Percentiles rank a stretch among this genome's conserved stretches.
These are phyloP conservation scores for Immersiporthe knoxdaviesiana DNA, from an alignment of 2,329 filamentous ascomycete genomes.

Conservation along the genomic window DNA sequence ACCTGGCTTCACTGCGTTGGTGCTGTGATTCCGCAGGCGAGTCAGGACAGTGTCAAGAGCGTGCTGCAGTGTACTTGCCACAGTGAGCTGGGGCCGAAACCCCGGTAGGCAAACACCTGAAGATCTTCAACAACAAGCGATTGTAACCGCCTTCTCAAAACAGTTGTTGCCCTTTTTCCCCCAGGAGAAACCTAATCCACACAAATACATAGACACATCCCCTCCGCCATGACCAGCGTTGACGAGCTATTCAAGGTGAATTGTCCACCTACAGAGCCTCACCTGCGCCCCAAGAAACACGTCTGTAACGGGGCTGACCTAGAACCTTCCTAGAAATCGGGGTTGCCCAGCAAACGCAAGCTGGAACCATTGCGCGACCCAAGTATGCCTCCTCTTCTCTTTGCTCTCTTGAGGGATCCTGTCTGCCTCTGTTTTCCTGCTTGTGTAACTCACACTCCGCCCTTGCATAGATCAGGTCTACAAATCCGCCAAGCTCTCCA, in stretches of 20 bases:
- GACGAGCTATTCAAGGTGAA: conserved; percentile 62
- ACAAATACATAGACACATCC: neutral
- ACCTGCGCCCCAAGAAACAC: neutral
- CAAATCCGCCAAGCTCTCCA: conserved; percentile 61
- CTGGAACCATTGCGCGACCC: conserved; percentile 64
- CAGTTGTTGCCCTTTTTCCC: neutral
- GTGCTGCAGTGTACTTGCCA: neutral
- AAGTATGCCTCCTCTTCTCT: conserved; percentile 49
- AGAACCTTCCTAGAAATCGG: conserved; percentile 42
- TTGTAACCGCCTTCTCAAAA: neutral
- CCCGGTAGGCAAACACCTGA: conserved; percentile 17
- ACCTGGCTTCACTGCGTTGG: neutral
- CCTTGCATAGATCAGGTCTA: conserved; percentile 59
- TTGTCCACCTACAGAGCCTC: conserved; percentile 15
- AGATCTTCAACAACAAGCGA: neutral
- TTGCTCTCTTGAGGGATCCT: conserved; percentile 9
- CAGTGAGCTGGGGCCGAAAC: neutral
- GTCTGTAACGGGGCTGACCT: conserved; percentile 28
- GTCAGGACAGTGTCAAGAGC: neutral
- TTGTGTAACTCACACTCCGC: neutral
- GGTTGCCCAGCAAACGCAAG: conserved; percentile 63
- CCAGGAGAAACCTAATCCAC: neutral
- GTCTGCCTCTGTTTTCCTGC: neutral
- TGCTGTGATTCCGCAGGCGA: neutral
- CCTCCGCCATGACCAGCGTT: conserved; percentile 55